Evolutionary conservation across 73 alveolate genomes (phyloP), one percentile per base, ranked within the genome.

Genomic region (Paramecium tetraurelia): DNA sequence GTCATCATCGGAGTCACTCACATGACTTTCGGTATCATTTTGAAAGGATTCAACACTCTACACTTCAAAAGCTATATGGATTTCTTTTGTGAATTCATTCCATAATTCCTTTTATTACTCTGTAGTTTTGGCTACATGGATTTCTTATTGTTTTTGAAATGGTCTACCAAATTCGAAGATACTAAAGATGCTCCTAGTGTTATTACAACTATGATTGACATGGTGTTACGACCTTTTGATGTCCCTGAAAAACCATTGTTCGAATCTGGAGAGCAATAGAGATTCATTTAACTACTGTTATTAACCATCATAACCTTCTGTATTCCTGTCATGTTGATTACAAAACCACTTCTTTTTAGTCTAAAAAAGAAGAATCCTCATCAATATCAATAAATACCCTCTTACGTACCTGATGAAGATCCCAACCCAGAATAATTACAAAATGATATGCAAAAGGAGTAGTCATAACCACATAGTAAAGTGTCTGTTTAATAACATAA

Each of bases 111-210:
- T 27, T 87, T 97, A 53, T 68, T 97, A 92, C 24, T 88, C 1
- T 94, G 94, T 27, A 90, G 96, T 63, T 97, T 97, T 93, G 99
- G 99, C 18, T 97, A 97, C 94, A 96, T 97, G 99, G 97, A 97
- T 92, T 36, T 95, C 59, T 95, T 97, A 24, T 94, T 97, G 29
- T 84, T 97, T 70, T 77, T 95, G 16, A 97, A 97, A 92, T 97
- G 99, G 99, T n/a, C 50, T 24, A 89, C 88, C 7, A 44, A 89
- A 27, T 89, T 89, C 20, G 95, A 92, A 35, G 94, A 95, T 58
- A 95, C 95, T 35, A 96, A 96, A 9, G 70, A 90, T 59, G 99
- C 99, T 29, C 99, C 99, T 3, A 93, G 98, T 69, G 92, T 98
- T 46, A 96, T 98, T 75, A 86, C 99, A 5, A 98, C 97, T 11